phyloP scores from a whole-genome alignment of 805 yeast genomes.

The Naumovozyma baii region DNA sequence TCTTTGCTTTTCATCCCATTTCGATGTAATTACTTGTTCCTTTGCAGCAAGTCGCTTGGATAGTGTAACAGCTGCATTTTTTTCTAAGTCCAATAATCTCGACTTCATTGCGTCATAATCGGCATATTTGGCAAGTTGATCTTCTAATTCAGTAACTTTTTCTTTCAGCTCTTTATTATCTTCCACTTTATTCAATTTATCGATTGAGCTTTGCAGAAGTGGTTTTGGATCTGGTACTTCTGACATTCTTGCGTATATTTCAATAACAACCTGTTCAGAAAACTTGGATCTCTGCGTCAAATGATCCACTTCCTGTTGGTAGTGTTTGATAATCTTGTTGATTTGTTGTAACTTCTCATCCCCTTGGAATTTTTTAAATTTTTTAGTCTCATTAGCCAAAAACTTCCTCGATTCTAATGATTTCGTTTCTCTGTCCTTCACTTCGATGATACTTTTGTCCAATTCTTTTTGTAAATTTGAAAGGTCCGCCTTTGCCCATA shows the following conservation, averaged over 20 bases:
- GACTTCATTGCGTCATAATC: conserved; percentile 72
- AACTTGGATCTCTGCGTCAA: conserved; percentile 68
- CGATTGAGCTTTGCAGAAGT: conserved; percentile 58
- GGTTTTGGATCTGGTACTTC: conserved; percentile 94
- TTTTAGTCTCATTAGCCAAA: conserved; percentile 74
- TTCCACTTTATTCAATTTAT: conserved; percentile 45
- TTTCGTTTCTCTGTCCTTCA: conserved; percentile 58
- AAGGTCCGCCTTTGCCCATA: conserved; percentile 70
- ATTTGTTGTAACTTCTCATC: conserved; percentile 46
- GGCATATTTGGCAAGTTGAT: conserved; percentile 52
- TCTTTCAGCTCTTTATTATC: conserved; percentile 44
- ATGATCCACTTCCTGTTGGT: conserved; percentile 81
- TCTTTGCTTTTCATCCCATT: conserved; percentile 62
- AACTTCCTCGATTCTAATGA: conserved; percentile 65
- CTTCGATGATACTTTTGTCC: conserved; percentile 64
- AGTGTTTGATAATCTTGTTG: conserved; percentile 50
- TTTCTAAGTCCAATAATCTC: conserved; percentile 51
- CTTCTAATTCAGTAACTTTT: conserved; percentile 44
- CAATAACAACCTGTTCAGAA: conserved; percentile 65
- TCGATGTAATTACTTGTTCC: conserved; percentile 60
- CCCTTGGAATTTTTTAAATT: conserved; percentile 61
- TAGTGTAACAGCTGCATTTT: conserved; percentile 45
- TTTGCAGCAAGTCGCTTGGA: conserved; percentile 52
- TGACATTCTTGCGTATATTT: conserved; percentile 62
- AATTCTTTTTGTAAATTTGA: conserved; percentile 59